phyloP scores from a whole-genome alignment of 208 protist species.

The Trypanosoma conorhini region DNA sequence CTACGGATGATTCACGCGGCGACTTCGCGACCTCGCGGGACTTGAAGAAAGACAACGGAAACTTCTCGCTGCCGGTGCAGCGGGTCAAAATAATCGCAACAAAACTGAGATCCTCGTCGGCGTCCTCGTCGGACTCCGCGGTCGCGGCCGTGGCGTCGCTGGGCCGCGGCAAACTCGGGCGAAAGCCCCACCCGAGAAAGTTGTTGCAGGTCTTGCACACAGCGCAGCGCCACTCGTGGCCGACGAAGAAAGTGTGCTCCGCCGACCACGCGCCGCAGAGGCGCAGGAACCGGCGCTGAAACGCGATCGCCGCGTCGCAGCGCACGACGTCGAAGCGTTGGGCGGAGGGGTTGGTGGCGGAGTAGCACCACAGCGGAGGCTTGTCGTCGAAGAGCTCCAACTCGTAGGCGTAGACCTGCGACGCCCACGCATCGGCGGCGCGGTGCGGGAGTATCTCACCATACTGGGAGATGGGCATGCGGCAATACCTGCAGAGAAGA shows the following conservation, averaged over 20 bases:
- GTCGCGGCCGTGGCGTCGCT: neutral
- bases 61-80: conserved; percentile 54
- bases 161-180: neutral
- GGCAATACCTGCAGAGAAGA: conserved; percentile 57
- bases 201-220: conserved; percentile 52
- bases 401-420: conserved; percentile 78
- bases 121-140: too few relatives aligned
- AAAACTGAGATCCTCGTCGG: conserved; percentile 37
- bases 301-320: conserved; percentile 2
- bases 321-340: conserved; percentile 79
- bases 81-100: conserved; percentile 74
- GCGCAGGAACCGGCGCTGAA: conserved; percentile 15
- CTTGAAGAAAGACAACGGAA: conserved; percentile 23
- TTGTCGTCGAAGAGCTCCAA: conserved; percentile 66
- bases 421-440: conserved; percentile 33
- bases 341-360: conserved; percentile 67
- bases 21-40: neutral
- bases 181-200: conserved; percentile 86
- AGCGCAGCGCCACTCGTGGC: conserved; percentile 70
- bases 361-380: conserved; percentile 66
- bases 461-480: conserved; percentile 39
- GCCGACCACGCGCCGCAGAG: conserved; percentile 41
- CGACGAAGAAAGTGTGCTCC: conserved; percentile 82
- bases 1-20: neutral
- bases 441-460: conserved; percentile 51